Base-by-base conservation (phyloP, 768 basidiomycete species). In the Lentinula sp. region DNA sequence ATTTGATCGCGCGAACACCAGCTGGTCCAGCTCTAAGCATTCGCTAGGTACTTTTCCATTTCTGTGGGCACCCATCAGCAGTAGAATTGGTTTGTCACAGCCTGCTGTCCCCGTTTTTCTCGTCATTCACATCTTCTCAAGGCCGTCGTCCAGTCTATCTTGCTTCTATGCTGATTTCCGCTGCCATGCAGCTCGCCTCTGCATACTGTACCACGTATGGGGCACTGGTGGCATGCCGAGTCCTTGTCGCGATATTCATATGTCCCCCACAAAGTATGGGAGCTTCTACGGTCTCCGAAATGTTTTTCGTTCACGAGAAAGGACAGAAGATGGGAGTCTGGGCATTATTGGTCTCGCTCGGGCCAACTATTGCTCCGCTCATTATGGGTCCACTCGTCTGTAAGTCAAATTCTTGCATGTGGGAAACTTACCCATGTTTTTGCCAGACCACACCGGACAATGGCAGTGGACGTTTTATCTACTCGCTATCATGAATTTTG, bases 231-330 rank as follows among this genome's bases (percentile, higher is more conserved):
- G 15, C 55, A 7, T 56, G 55, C n/a, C 55, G 55, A 0, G 40
- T 45, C 28, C 23, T 56, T 6, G 40, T 43, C 4, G 23, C 10
- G 2, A 35, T 56, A 5, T 56, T 56, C 13, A 56, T 56, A 23
- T 56, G 55, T n/a, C 55, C 55, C 28, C 55, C 55, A 10, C 40
- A 40, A 28, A 56, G 55, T n/a, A 56, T 56, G n/a, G 55, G 55
- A 16, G 55, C 55, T 28, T 56, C 55, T 18, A 56, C 55, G 11
- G 55, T 56, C 10, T 56, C 55, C 0, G 55, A 56, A 34, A 40
- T 56, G 13, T 56, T 56, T n/a, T 56, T 56, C 32, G 55, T 42
- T 21, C 55, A 56, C 28, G 3, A 56, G 28, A 56, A 56, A 43
- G 55, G 39, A 7, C 55, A 56, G 28, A 56, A 56, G 23, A 31